Percentiles rank a stretch among this genome's conserved stretches.
These are phyloP conservation scores for Elsinoe ampelina DNA, from an alignment of 2,329 filamentous ascomycete genomes.

Conservation along the genomic window DNA sequence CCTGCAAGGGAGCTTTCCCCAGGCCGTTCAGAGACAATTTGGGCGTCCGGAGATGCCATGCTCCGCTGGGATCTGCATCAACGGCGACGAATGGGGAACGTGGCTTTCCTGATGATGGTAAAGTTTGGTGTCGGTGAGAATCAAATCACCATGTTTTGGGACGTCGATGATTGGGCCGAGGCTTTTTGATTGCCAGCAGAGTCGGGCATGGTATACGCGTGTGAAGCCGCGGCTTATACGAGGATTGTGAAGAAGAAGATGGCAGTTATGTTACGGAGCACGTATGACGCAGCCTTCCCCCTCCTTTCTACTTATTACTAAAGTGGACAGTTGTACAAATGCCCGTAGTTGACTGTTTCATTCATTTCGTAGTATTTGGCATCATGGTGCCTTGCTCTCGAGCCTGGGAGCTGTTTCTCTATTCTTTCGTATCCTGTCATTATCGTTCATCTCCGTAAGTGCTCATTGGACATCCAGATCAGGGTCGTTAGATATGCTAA, in stretches of 20 bases:
- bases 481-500: background rate
- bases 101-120: background rate
- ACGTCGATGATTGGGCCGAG: background rate
- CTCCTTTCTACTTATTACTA: too few relatives aligned
- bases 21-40: conserved; percentile 1
- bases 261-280: background rate
- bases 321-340: too few relatives aligned
- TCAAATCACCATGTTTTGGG: background rate
- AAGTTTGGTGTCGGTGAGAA: background rate
- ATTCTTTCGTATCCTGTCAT: background rate
- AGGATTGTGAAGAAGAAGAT: background rate
- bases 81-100: background rate
- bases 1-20: background rate
- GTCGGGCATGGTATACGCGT: background rate
- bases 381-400: too few relatives aligned
- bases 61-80: conserved; percentile 5
- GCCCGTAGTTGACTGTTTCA: too few relatives aligned
- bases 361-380: too few relatives aligned
- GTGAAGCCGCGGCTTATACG: conserved; percentile 3
- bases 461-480: background rate
- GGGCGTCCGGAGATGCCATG: background rate
- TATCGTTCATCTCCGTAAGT: background rate
- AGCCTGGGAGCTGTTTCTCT: background rate
- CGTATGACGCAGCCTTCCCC: too few relatives aligned
- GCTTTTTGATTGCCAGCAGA: background rate